Evolutionary conservation across 192 early-diverging fungal genomes (phyloP), one percentile per base, ranked within the genome.

Genomic region (Rhizoclosmatium sp.): DNA sequence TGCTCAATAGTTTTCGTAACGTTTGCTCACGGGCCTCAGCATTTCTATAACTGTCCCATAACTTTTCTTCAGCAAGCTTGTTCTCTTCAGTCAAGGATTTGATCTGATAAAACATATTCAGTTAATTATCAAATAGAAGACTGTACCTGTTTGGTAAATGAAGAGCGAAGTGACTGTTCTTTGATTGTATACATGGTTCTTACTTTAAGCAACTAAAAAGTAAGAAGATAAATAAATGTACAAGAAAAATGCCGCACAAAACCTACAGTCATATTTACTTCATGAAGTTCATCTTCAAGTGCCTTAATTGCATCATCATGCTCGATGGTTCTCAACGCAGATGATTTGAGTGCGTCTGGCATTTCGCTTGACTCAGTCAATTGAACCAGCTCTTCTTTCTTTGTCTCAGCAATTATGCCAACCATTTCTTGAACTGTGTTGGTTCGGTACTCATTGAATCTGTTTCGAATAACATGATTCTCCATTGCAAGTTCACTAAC

Each of bases 21-120:
- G 85, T 76, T 45, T 78, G 59, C 65, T 90, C 89, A 1, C 89
- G 64, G 3, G 87, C 82, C 75, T 90, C 89, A 39, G 84, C 85
- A 48, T 90, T 87, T 69, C 85, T 59, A 78, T 87, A 90, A 62
- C 84, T 86, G 58, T 90, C 89, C 89, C 89, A 90, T 7, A 90
- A 78, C 78, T 88, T 90, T 75, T 86, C 85, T 78, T 90, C 86
- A 23, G 86, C 86, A n/a, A 58, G 59, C 62, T 86, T 88, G 80
- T 71, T 87, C 5, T 82, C 82, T 58, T 88, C 89, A 21, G 75
- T 80, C 4, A 90, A 61, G 56, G 82, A 86, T 47, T 87, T 81
- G 3, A 87, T 77, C 85, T 89, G 54, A 40, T 23, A 49, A 41
- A 47, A 16, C 14, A 46, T 40, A 42, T 14, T 19, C 4, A 31